A percentile compares a stretch with the other conserved stretches of the same genome.
Conservation (phyloP, 2,329 filamentous ascomycete genomes). For the Aspergillus sp. region DNA sequence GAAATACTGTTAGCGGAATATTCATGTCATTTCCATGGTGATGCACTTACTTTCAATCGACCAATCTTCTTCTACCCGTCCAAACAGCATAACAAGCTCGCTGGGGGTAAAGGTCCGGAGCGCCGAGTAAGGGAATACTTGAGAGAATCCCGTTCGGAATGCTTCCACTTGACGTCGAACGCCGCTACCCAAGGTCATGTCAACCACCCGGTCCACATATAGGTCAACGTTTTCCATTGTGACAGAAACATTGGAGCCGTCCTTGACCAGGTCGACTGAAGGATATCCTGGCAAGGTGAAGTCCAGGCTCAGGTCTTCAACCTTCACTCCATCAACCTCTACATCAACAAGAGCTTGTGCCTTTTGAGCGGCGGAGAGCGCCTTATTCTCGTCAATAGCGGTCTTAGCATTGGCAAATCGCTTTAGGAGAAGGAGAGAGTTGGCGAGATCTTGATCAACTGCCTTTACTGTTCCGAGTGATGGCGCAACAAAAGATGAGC, state of each 20-base stretch:
- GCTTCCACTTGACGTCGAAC: conserved; percentile 86
- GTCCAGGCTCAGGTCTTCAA: conserved; percentile 87
- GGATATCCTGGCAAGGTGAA: conserved; percentile 93
- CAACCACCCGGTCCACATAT: conserved; percentile 85
- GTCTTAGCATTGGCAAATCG: conserved; percentile 81
- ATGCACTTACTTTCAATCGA: conserved; percentile 79
- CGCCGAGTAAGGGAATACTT: conserved; percentile 93
- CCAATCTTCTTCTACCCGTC: conserved; percentile 92
- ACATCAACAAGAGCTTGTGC: conserved; percentile 64
- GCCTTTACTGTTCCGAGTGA: conserved; percentile 85
- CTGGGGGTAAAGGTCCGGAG: conserved; percentile 90
- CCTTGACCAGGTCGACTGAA: conserved; percentile 71
- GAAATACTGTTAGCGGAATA: conserved; percentile 14
- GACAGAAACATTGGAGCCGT: conserved; percentile 70
- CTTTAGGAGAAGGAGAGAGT: conserved; percentile 80
- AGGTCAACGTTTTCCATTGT: conserved; percentile 86
- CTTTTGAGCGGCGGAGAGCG: conserved; percentile 65
- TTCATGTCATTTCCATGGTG: background rate
- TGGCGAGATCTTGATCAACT: conserved; percentile 80
- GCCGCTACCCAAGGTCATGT: conserved; percentile 84
- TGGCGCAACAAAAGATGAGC: conserved; percentile 62
- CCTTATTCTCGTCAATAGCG: conserved; percentile 67
- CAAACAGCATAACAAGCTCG: conserved; percentile 92
- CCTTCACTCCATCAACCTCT: conserved; percentile 65
- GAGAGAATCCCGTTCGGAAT: conserved; percentile 85